Evolutionary conservation across 768 basidiomycete species (phyloP), one percentile per base, ranked within the genome.

Genomic region (Strobilomyces echinocephalus): DNA sequence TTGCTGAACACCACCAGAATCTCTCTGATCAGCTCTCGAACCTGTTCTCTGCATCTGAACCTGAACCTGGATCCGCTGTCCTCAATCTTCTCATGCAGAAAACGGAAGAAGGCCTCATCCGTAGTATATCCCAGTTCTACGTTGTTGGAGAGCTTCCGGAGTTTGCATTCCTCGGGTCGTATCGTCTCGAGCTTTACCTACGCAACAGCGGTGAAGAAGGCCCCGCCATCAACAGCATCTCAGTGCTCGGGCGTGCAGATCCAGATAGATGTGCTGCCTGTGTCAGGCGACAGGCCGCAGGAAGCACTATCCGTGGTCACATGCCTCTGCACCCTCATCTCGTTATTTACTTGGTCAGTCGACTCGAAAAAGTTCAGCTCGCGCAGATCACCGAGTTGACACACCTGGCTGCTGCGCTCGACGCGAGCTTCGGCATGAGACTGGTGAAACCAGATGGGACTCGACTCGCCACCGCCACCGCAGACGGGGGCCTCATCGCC

Each of bases 101-200:
- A 20, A 45, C 39, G 1, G 3, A 40, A 1, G 35, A 20, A 0
- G 8, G 5, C 6, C 46, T 0, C 24, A 41, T 15, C 28, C 63
- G 36, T 61, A 58, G n/a, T n/a, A n/a, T n/a, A n/a, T n/a, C n/a
- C 24, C 42, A 54, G 10, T 62, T 52, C 35, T 15, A 2, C 14
- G 4, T 63, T 14, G 10, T 39, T 4, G 61, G 49, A 12, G 1
- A 47, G 0, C 5, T 62, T 1, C 61, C 54, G n/a, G 57, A 63
- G 47, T 63, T 60, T 12, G 57, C 61, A 14, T 60, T 52, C 52
- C 8, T 43, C 4, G 61, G 61, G 40, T 62, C 61, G 21, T 48
- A 62, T 14, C 57, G 57, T 30, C 61, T 62, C 40, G 61, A 62
- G 16, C 54, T 62, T 5, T 56, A 48, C 49, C 6, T 62, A 9